Evolutionary conservation across 345 rosid genomes (phyloP), one percentile per base, ranked within the genome.

Genomic region (Eucalyptus polyanthemos): DNA sequence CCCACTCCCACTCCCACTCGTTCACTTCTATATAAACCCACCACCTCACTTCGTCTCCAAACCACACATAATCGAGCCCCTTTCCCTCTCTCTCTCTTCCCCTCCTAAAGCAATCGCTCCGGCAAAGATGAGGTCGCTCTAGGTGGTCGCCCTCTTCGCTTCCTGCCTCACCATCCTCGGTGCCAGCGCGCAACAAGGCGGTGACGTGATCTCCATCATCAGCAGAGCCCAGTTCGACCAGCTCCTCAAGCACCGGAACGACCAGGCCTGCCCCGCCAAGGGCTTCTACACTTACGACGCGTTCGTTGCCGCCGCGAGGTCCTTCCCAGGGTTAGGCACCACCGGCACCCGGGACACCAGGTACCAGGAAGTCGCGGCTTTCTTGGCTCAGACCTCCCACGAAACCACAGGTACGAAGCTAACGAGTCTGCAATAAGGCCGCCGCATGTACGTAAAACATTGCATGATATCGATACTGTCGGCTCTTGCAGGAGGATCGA

Each of bases 341-440:
- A 95, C 94, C 16, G 95, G 97, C 50, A 91, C 92, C 51, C 47
- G 49, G 17, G 40, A 69, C 86, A 80, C 94, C 3, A 91, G 95
- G 50, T 93, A 93, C 87, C 91, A 91, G 37, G 96, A 95, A 87
- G 65, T 95, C 21, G 96, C 93, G 9, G 97, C 97, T 56, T 95
- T 95, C 90, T 91, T 95, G 58, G 96, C 93, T 87, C 96, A 95
- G 86, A 95, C 96, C 40, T 95, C 96, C 19, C 97, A 95, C 58
- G 95, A 95, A 92, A 95, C 97, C 37, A 94, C 95, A 88, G 96
- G 97, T 94, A 37, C 6, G 25, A 22, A 72, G 45, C 83, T 10
- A 37, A 19, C 21, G 14, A 37, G 27, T 72, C 22, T 24, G 81
- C 12, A 37, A 21, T 72, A 37, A 11, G 81, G 45, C 24, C 24